phyloP scores from a whole-genome alignment of 192 early-diverging fungal genomes.

The Polychytrium aggregatum region DNA sequence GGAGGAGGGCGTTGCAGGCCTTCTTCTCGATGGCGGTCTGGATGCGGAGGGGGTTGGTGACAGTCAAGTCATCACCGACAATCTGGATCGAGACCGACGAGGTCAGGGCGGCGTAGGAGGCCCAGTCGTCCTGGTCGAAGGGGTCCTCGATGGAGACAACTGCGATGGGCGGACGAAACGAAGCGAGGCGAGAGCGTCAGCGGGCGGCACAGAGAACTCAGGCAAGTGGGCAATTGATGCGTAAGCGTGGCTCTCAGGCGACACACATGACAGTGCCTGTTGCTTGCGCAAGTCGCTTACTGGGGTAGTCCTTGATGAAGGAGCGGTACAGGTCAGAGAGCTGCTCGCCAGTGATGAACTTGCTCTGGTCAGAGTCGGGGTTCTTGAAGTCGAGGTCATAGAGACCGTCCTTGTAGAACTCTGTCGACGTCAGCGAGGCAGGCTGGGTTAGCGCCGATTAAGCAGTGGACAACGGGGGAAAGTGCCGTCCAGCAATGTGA shows the following conservation, averaged over 20 bases:
- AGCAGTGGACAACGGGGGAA: too few relatives aligned
- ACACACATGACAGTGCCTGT: neutral
- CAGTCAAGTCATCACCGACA: conserved; percentile 95
- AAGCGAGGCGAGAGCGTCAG: too few relatives aligned
- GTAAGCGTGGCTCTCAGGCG: too few relatives aligned
- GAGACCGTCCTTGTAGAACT: conserved; percentile 94
- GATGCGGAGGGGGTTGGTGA: conserved; percentile 94
- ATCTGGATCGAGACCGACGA: conserved; percentile 57
- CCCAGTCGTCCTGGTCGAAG: conserved; percentile 99
- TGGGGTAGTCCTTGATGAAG: conserved; percentile 74
- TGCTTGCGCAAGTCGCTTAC: conserved; percentile 7
- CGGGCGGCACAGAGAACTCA: too few relatives aligned
- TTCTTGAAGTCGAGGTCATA: conserved; percentile 99
- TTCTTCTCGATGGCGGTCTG: conserved; percentile 82
- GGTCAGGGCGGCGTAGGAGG: conserved; percentile 75
- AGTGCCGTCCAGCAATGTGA: too few relatives aligned
- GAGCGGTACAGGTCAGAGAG: conserved; percentile 76
- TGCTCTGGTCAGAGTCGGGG: conserved; percentile 62
- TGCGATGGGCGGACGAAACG: too few relatives aligned
- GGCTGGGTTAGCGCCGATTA: too few relatives aligned
- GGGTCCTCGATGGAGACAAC: conserved; percentile 96
- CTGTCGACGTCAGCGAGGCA: conserved; percentile 8
- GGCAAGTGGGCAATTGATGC: too few relatives aligned
- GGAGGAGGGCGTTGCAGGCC: conserved; percentile 84
- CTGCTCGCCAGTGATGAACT: conserved; percentile 62